Percentiles rank a stretch among this genome's conserved stretches.
Evolutionary conservation across 2,329 filamentous ascomycete genomes (phyloP).

Genomic region (Microthyrium microscopicum): DNA sequence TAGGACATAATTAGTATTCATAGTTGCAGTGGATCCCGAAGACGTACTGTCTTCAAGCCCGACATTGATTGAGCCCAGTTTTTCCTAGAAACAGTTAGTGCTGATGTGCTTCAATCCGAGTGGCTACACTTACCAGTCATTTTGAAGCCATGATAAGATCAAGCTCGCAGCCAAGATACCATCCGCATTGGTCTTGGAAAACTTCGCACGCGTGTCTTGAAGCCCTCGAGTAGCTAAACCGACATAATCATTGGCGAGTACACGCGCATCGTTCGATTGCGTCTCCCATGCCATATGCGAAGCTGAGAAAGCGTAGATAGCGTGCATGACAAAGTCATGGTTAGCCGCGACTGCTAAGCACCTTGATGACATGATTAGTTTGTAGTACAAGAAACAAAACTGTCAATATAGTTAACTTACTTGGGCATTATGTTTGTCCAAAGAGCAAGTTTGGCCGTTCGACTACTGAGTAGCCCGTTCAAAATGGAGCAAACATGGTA

Average conservation of each 20-base stretch:
- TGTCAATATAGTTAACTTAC: conserved; percentile 38
- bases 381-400: conserved; percentile 5
- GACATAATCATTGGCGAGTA: conserved; percentile 78
- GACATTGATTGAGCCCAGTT: conserved; percentile 89
- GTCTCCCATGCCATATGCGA: conserved; percentile 85
- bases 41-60: conserved; percentile 68
- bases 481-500: conserved; percentile 81
- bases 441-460: conserved; percentile 69
- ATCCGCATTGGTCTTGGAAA: conserved; percentile 76
- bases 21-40: background rate
- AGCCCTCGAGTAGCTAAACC: conserved; percentile 73
- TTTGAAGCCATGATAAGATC: conserved; percentile 87
- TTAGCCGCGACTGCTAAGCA: conserved; percentile 70
- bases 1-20: conserved; percentile 21
- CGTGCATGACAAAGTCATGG: conserved; percentile 83
- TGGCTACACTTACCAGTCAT: conserved; percentile 61
- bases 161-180: conserved; percentile 83
- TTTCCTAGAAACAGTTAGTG: conserved; percentile 39
- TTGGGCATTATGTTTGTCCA: conserved; percentile 89
- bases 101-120: background rate
- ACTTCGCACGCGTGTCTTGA: conserved; percentile 70
- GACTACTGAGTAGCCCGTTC: conserved; percentile 59
- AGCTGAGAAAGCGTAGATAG: conserved; percentile 82
- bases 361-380: conserved; percentile 24
- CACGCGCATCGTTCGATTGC: conserved; percentile 67